Evolutionary conservation across 768 basidiomycete genomes (phyloP), one percentile per base, ranked within the genome.

Genomic region (Holtermannia corniformis): DNA sequence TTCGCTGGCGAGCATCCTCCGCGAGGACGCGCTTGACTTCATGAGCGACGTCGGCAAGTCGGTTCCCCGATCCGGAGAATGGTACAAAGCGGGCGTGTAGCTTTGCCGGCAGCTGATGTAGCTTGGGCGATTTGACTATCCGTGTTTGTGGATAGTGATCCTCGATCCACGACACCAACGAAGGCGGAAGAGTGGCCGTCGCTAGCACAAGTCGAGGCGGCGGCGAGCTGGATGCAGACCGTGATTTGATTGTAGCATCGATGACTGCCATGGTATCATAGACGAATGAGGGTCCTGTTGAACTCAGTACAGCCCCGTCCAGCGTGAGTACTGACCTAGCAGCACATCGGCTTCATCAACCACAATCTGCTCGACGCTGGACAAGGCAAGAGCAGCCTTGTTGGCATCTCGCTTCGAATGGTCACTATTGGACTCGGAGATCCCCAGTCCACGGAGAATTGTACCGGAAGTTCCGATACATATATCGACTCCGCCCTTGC

Each of bases 331-430:
- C 79, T 47, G 58, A 87, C 90, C 87, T 49, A 93, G 84, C 12
- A 92, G 75, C 46, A 95, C 81, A 66, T 93, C 91, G 0, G 91
- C 90, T 65, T 95, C 90, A 56, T 95, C 91, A 1, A 93, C 75
- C 2, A 92, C 77, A 4, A 93, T 83, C 88, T 88, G 93, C 62
- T 93, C 87, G 1, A 92, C 75, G 46, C 81, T 78, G 16, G 32
- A 37, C 16, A 7, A 7, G 32, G 32, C 32, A 37, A 37, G 16
- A 37, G 32, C 32, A 37, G 32, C 78, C 21, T 89, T 82, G 77
- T 3, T 80, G 77, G 60, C 77, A 76, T 70, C 76, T 56, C 57
- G 79, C 71, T 70, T 67, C 20, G 56, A 44, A 13, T 48, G 23
- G 21, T 47, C 25, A 21, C 41, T 48, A 50, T 47, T 51, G n/a